Evolutionary conservation across 1,139 yeast genomes (phyloP), one percentile per base, ranked within the genome.

Genomic region (Debaryomyces psychrophilus): DNA sequence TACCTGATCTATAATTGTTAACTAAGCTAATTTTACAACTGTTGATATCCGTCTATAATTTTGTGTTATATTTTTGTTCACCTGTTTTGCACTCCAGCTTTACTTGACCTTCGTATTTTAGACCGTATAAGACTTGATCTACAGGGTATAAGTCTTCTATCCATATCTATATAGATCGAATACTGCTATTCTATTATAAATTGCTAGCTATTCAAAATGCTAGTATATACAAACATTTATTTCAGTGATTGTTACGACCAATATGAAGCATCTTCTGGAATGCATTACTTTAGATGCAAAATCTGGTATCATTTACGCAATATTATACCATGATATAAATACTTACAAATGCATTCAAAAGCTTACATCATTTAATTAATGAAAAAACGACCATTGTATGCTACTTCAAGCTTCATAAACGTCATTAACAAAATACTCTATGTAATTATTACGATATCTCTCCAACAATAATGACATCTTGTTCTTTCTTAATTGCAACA

Each of bases 401-500:
- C 22, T 20, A 29, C 9, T 12, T 23, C 31, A 40, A 6, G 14
- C 9, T 18, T 27, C 37, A 31, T 14, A 12, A 8, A 36, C 25
- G 11, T 31, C 31, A 36, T 43, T 20, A 18, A 31, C 31, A 31
- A 40, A 44, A 18, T 35, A 41, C 12, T 44, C 44, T 20, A 44
- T 27, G 23, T 39, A 40, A 4, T 20, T 29, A 26, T 44, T 41
- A 14, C 31, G 26, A n/a, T 29, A 17, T n/a, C 37, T 35, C 22
- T 27, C 31, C 11, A 44, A 33, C 15, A 44, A 28, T 18, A 28
- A 25, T 11, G 37, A 15, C 18, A 36, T 11, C 18, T 31, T 35
- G 15, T 28, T 18, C 23, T 37, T 36, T 28, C 42, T 48, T 17
- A 50, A 22, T 3, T 36, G 39, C 29, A 51, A 33, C 28, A 57